These are phyloP conservation scores for Solanum sejunctum DNA, from an alignment of 257 asterid genomes.

Conservation along the genomic window DNA sequence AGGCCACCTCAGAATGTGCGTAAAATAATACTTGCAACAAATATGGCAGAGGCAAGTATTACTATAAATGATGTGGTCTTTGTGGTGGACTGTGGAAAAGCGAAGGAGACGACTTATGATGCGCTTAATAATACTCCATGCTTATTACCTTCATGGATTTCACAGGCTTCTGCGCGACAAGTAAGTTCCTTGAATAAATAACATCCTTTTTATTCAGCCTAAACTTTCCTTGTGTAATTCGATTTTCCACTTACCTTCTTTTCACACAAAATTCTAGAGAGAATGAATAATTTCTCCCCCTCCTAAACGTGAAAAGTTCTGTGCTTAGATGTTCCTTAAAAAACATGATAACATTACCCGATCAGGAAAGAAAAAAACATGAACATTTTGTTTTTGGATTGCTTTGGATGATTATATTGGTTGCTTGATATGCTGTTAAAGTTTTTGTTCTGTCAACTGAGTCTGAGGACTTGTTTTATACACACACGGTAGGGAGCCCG, in stretches of 20 bases:
- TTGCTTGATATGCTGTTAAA: not conserved
- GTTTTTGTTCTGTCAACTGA: not conserved
- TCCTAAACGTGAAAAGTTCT: not conserved
- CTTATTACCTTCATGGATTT: conserved; percentile 94
- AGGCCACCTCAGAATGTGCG: conserved; percentile 86
- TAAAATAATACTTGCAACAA: conserved; percentile 89
- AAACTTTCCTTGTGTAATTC: not conserved
- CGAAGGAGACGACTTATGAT: conserved; percentile 95
- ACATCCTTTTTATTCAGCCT: not conserved
- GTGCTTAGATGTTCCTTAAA: not conserved
- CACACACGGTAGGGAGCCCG: not conserved
- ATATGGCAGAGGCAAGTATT: conserved; percentile 99
- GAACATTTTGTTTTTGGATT: not conserved
- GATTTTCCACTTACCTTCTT: not conserved
- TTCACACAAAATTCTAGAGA: not conserved
- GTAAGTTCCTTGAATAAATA: conserved; percentile 29
- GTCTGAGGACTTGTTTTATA: not conserved
- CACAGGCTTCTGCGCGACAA: conserved; percentile 98
- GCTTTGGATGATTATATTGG: not conserved
- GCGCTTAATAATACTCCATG: conserved; percentile 93
- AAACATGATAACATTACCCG: not conserved
- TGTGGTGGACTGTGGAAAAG: conserved; percentile 98
- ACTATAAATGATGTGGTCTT: conserved; percentile 89
- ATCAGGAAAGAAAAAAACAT: not conserved
- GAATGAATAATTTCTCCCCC: not conserved